Percentiles rank a stretch among this genome's conserved stretches.
These are phyloP conservation scores for Claviceps monticola DNA, from an alignment of 2,329 filamentous ascomycete species.

Conservation along the genomic window DNA sequence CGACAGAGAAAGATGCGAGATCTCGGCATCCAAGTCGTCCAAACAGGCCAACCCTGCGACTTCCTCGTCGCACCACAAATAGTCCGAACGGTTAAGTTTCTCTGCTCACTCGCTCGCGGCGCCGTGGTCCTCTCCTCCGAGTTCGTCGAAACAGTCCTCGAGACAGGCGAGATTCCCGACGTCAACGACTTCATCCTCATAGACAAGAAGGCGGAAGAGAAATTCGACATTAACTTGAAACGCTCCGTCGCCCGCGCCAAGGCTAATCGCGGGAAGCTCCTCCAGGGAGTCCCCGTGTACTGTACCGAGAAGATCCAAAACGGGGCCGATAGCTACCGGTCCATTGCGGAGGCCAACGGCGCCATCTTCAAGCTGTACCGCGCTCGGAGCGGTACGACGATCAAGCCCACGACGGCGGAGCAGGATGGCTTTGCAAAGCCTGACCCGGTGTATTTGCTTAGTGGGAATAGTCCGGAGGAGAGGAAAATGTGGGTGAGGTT, in stretches of 20 bases:
- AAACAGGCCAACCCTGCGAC: constrained; percentile 63
- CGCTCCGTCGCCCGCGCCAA: constrained; percentile 58
- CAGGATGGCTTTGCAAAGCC: constrained; percentile 46
- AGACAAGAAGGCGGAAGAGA: constrained; percentile 60
- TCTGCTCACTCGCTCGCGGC: constrained; percentile 70
- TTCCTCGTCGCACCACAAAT: constrained; percentile 79
- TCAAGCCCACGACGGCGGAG: constrained; percentile 50
- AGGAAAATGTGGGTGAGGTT: constrained; percentile 68
- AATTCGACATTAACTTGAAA: constrained; percentile 53
- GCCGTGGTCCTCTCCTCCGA: constrained; percentile 62
- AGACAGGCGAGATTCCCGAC: constrained; percentile 49
- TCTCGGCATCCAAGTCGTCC: constrained; percentile 67
- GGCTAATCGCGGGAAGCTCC: constrained; percentile 60
- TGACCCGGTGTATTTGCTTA: constrained; percentile 74
- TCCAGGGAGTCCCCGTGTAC: constrained; percentile 67
- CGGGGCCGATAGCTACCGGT: constrained; percentile 70
- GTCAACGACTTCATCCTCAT: constrained; percentile 52
- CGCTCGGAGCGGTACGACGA: constrained; percentile 54
- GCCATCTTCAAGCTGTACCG: constrained; percentile 68
- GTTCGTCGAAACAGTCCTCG: constrained; percentile 67
- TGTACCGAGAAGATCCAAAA: constrained; percentile 70
- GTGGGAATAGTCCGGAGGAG: constrained; percentile 52
- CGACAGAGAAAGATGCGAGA: constrained; percentile 63
- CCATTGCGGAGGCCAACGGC: constrained; percentile 79
- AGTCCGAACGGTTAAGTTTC: constrained; percentile 85